Conservation (phyloP, 2,329 filamentous ascomycete species). For the Microsporum canis region DNA sequence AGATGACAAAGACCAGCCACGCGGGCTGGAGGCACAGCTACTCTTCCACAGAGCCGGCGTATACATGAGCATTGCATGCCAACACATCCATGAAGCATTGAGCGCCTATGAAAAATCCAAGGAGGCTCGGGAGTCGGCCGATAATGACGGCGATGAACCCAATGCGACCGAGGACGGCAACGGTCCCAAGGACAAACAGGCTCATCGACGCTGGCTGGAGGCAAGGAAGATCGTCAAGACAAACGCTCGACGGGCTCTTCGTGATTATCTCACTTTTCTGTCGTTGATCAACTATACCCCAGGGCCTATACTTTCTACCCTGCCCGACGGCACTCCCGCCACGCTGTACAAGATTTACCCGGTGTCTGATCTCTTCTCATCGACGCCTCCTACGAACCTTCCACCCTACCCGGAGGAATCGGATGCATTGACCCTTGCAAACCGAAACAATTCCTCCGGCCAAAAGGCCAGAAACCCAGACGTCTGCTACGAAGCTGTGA, state of each 20-base stretch:
- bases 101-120: constrained; percentile 11
- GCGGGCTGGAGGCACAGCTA: constrained; percentile 61
- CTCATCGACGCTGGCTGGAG: constrained; percentile 40
- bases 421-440: constrained; percentile 18
- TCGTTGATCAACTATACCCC: constrained; percentile 69
- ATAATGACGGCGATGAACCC: background rate
- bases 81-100: constrained; percentile 48
- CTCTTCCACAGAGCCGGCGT: constrained; percentile 64
- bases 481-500: constrained; percentile 52
- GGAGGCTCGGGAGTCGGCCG: background rate
- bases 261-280: constrained; percentile 63
- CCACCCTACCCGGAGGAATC: constrained; percentile 51
- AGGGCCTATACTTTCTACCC: constrained; percentile 47
- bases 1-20: constrained; percentile 57
- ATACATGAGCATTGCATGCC: constrained; percentile 60
- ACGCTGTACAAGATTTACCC: constrained; percentile 39
- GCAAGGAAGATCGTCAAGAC: constrained; percentile 58
- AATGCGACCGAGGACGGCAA: constrained; percentile 6
- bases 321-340: constrained; percentile 23
- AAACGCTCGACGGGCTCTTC: constrained; percentile 63
- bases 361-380: constrained; percentile 57
- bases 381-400: constrained; percentile 54
- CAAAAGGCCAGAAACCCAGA: constrained; percentile 28
- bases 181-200: constrained; percentile 32
- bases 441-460: background rate